Evolutionary conservation across 1,284 basidiomycete genomes (phyloP).

Genomic region (Trametes versicolor): DNA sequence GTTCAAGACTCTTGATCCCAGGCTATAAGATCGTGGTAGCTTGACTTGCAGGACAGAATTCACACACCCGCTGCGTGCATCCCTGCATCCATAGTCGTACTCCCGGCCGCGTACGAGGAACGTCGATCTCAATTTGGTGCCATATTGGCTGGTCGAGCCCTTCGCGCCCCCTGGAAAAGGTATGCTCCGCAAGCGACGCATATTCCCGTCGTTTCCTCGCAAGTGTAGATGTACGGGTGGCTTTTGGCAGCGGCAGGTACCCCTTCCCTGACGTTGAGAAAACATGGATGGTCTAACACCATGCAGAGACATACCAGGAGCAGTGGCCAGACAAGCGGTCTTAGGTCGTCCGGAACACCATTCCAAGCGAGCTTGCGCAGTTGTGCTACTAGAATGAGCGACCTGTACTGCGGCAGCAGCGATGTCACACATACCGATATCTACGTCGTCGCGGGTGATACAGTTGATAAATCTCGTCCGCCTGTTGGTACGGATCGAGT

Average conservation of each 20-base stretch:
- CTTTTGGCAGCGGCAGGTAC: constrained; percentile 89
- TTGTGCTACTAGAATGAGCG: constrained; percentile 61
- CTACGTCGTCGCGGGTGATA: constrained; percentile 74
- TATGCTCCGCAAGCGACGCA: constrained; percentile 86
- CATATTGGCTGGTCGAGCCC: constrained; percentile 94
- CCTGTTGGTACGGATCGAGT: constrained; percentile 78
- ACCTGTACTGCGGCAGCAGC: background rate
- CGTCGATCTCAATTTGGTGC: constrained; percentile 99
- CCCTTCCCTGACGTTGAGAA: constrained; percentile 62
- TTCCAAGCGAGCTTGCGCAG: constrained; percentile 95
- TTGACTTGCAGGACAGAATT: background rate
- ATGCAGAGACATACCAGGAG: constrained; percentile 73
- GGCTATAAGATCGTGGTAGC: background rate
- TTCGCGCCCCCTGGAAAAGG: constrained; percentile 88
- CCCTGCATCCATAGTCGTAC: constrained; percentile 90
- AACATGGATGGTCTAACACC: background rate
- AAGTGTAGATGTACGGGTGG: constrained; percentile 82
- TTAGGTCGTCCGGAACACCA: constrained; percentile 88
- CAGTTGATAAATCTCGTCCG: constrained; percentile 80
- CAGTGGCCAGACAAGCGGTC: constrained; percentile 95
- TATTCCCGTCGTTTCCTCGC: constrained; percentile 95
- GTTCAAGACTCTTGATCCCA: constrained; percentile 78
- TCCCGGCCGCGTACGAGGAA: constrained; percentile 93
- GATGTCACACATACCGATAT: constrained; percentile 67
- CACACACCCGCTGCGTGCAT: constrained; percentile 83